Conservation (phyloP, 345 rosid species). For the Rubroshorea leprosula region DNA sequence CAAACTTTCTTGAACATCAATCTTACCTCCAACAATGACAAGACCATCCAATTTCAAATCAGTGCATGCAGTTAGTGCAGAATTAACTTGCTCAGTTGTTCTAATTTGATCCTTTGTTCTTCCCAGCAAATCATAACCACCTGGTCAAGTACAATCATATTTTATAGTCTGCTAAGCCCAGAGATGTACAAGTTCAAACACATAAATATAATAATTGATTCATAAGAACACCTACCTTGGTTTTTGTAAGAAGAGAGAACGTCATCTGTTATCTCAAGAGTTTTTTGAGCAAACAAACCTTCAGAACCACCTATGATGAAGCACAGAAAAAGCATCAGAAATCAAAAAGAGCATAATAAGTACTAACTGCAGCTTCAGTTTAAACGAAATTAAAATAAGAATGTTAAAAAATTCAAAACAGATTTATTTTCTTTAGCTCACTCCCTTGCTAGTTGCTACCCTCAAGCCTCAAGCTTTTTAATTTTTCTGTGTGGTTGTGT, state of each 20-base stretch:
- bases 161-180: constrained; percentile 7
- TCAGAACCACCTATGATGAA: constrained; percentile 78
- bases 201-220: constrained; percentile 4
- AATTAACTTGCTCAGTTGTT: constrained; percentile 92
- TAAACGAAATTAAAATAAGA: not conserved
- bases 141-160: constrained; percentile 28
- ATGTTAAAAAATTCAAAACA: too few species aligned
- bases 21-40: constrained; percentile 88
- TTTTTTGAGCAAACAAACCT: constrained; percentile 93
- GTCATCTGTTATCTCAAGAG: constrained; percentile 78
- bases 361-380: not conserved
- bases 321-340: constrained; percentile 1
- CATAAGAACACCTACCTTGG: constrained; percentile 54
- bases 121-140: constrained; percentile 96
- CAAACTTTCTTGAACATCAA: not conserved
- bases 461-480: too few species aligned
- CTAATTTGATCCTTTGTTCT: constrained; percentile 96
- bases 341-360: not conserved
- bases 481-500: not conserved
- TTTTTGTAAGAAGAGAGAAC: constrained; percentile 81
- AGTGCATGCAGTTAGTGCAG: constrained; percentile 75
- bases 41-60: constrained; percentile 91
- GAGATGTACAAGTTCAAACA: constrained; percentile 13
- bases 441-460: too few species aligned
- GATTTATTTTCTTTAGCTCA: too few species aligned